Base-by-base conservation (phyloP, 148 eudicot genomes). In the Linanthus parryae region DNA sequence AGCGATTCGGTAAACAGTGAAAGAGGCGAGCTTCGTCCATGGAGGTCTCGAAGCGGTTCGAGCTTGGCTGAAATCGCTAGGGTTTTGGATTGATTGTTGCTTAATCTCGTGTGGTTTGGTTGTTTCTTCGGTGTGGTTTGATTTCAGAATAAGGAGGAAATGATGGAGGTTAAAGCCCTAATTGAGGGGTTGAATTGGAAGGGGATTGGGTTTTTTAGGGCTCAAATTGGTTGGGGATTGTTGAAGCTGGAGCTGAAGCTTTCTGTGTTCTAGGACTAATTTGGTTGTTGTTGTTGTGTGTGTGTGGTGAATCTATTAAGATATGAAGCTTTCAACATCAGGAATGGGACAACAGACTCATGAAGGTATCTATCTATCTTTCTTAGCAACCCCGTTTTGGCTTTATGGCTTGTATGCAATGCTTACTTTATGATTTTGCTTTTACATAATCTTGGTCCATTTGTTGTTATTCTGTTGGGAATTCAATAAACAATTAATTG, bases 271-370 rank as follows among this genome's bases (percentile, higher is more conserved):
- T 45, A 22, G 15, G 34, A 19, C 34, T 50, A 48, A n/a, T 19
- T 14, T 11, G 27, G 29, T 26, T 15, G 27, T 44, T 4, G 17
- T 25, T 48, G 15, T 13, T 48, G 15, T 27, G 4, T n/a, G n/a
- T 16, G 17, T 25, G 7, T 54, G 15, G 15, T n/a, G n/a, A 37
- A 26, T 6, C 29, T 16, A 19, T 24, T 29, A 56, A 50, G 56
- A 22, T 44, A 75, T 75, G 80, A 75, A 75, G 80, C 76, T 70
- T 71, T 75, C 80, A 71, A 49, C 80, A 59, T 71, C 80, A 75
- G 80, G 70, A 34, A 45, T 59, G 50, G 66, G 72, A 66, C 76
- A 75, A 43, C 80, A 75, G 54, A 59, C 63, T 66, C 75, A 62
- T 43, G 80, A 75, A 75, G 80, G 80, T 75, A 71, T 48, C 23